Evolutionary conservation across 768 basidiomycete genomes (phyloP), one percentile per base, ranked within the genome.

Genomic region (Hypholoma sublateritium): DNA sequence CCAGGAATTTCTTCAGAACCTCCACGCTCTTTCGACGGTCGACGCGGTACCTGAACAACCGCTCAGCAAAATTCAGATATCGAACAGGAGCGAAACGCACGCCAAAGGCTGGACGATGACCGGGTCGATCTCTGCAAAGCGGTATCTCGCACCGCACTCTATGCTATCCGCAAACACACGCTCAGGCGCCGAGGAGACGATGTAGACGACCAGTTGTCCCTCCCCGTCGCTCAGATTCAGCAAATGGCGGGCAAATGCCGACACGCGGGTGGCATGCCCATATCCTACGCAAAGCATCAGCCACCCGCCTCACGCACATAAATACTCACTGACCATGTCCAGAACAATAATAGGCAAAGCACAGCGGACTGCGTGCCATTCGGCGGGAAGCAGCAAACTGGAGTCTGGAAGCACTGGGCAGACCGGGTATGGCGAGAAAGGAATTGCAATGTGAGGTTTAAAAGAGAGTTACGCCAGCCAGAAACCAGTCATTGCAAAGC

Each of bases 261-360:
- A 88, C 14, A 91, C 90, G 36, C 90, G 83, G 3, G 90, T 93
- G 8, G 89, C 90, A 66, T 92, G 90, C n/a, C 89, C 87, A 55
- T 87, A 91, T n/a, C 87, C 86, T 88, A 60, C 21, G n/a, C 37
- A 32, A 50, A n/a, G n/a, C n/a, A n/a, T n/a, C n/a, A n/a, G n/a
- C n/a, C n/a, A n/a, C n/a, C n/a, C n/a, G n/a, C n/a, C n/a, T n/a
- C n/a, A n/a, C n/a, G n/a, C n/a, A n/a, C n/a, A n/a, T n/a, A n/a
- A n/a, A n/a, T n/a, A n/a, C n/a, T n/a, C 22, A 39, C 42, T 39
- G 52, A 87, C 88, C 88, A 65, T 90, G 88, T 12, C 88, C 88
- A 32, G 86, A 88, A 65, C 87, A 89, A 67, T 89, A 90, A 67
- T 88, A 90, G 0, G 83, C 87, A 51, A 87, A 77, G 50, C 69